Evolutionary conservation across 495 filamentous ascomycete species (phyloP), one percentile per base, ranked within the genome.

Genomic region (Penicillium herquei): DNA sequence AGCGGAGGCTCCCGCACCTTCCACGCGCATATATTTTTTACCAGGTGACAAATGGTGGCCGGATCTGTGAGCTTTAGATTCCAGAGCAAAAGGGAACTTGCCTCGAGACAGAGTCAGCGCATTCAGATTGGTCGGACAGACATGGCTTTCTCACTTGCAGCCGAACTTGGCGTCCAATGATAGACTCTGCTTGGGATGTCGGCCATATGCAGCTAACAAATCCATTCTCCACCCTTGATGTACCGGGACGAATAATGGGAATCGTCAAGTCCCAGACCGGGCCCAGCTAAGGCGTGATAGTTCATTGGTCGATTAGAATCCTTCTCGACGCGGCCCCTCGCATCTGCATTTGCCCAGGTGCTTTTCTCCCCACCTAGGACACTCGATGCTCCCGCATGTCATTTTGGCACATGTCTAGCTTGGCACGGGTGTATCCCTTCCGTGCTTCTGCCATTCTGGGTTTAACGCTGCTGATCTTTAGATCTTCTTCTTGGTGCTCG

Each of bases 1-100:
- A 65, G 70, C 70, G 65, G 69, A 69, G 64, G 55, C 66, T 70
- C 70, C 70, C 73, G 72, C 65, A 66, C 60, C 61, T 50, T 68
- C 55, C 57, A 63, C 65, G 60, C 68, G 69, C 66, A 66, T 65
- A 57, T 55, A 39, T 56, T 34, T 54, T 59, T 35, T 67, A 48
- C 54, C 57, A 57, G 56, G 69, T 62, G 62, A 71, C 75, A 75
- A 76, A 77, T 78, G 51, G 65, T 65, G 67, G 57, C 45, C 44
- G 51, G 35, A 37, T 63, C 55, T 49, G 49, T 35, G 16, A 56
- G 61, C 39, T 63, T 59, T 43, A 60, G 57, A 61, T 54, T 69
- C 62, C 61, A 72, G 64, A 61, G 66, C 67, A 51, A 58, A 64
- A 69, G 57, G 50, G 58, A 64, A 41, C 54, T 62, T 45, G 56